Conservation (phyloP, 129 eudicot genomes). For the Deinandra increscens region DNA sequence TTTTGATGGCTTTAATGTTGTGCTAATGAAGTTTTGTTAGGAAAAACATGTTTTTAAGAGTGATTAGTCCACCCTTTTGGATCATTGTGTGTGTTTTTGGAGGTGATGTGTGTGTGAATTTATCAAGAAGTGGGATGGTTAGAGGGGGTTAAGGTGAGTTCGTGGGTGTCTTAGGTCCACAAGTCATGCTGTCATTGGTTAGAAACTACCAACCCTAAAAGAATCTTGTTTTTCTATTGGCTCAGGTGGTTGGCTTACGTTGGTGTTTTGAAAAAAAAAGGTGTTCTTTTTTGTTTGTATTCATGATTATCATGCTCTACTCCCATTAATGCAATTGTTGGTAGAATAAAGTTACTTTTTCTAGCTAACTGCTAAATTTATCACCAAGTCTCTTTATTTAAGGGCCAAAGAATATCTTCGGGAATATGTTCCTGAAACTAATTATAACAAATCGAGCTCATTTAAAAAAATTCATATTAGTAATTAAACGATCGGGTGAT, state of each 20-base stretch:
- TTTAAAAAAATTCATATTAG: too few species aligned
- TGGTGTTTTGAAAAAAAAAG: constrained; percentile 10
- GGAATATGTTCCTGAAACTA: too few species aligned
- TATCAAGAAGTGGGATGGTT: not conserved
- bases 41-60: too few species aligned
- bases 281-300: not conserved
- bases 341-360: too few species aligned
- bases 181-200: constrained; percentile 26
- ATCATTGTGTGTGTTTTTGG: too few species aligned
- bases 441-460: too few species aligned
- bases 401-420: too few species aligned
- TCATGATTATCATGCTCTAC: not conserved
- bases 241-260: constrained; percentile 14
- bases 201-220: constrained; percentile 18
- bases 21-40: not conserved
- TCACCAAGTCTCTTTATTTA: too few species aligned
- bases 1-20: not conserved
- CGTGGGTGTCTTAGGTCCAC: constrained; percentile 29
- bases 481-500: too few species aligned
- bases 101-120: constrained; percentile 12
- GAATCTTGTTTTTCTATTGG: constrained; percentile 20
- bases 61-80: too few species aligned
- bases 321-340: constrained; percentile 1
- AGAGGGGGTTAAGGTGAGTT: not conserved
- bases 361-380: too few species aligned